phyloP scores from a whole-genome alignment of 2,329 filamentous ascomycete species.

The Aspergillus felis region DNA sequence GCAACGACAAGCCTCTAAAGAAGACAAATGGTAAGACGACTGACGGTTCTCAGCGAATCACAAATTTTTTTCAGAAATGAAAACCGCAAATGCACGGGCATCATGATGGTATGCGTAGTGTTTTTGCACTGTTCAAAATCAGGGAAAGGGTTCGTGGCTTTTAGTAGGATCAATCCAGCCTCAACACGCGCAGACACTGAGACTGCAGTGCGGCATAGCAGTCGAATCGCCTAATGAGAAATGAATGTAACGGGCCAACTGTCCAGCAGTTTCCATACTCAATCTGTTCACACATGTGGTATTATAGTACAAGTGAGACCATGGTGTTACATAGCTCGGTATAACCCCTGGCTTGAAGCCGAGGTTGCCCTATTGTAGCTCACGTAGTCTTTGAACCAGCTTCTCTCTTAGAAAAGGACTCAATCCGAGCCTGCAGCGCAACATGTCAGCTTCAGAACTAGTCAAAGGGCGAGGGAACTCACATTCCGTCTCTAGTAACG shows the following conservation, averaged over 20 bases:
- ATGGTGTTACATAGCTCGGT: conserved; percentile 6
- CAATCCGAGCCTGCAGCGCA: conserved; percentile 39
- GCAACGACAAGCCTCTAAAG: conserved; percentile 49
- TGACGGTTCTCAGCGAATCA: conserved; percentile 51
- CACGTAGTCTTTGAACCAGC: conserved; percentile 46
- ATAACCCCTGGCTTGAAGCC: conserved; percentile 3
- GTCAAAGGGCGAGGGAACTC: conserved; percentile 23
- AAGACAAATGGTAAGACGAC: conserved; percentile 40
- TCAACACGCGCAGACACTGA: background rate
- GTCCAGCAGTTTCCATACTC: conserved; percentile 14
- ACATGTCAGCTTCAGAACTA: conserved; percentile 17
- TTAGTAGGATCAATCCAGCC: background rate
- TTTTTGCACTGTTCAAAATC: background rate
- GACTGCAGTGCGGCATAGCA: background rate
- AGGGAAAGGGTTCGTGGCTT: background rate
- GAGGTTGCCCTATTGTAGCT: conserved; percentile 15
- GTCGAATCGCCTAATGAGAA: background rate
- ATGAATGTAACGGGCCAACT: conserved; percentile 6
- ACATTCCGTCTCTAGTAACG: conserved; percentile 58
- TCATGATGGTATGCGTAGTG: background rate
- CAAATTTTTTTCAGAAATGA: conserved; percentile 46
- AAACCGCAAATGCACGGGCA: background rate
- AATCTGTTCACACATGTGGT: background rate
- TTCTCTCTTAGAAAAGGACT: conserved; percentile 49
- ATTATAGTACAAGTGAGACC: conserved; percentile 11